A percentile compares a stretch with the other conserved stretches of the same genome.
These are phyloP conservation scores for Sporobolomyces pararoseus DNA, from an alignment of 768 basidiomycete species.

Conservation along the genomic window DNA sequence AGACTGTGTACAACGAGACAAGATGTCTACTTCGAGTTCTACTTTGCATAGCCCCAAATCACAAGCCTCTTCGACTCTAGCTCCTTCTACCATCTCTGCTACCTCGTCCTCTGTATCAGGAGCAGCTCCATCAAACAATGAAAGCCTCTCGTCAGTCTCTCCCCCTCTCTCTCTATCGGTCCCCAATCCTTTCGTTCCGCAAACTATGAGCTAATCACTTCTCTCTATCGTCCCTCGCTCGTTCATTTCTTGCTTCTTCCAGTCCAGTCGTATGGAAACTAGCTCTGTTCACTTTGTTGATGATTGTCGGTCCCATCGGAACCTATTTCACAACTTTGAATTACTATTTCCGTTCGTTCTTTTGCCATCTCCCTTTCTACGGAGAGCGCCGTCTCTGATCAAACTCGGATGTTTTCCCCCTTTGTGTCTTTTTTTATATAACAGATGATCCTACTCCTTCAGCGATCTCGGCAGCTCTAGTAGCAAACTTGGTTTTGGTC, in stretches of 20 bases:
- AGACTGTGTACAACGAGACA: too few species aligned
- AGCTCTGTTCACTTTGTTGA: slow-evolving; percentile 50
- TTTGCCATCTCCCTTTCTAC: not conserved
- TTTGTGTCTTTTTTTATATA: too few species aligned
- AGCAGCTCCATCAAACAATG: not conserved
- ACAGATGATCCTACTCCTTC: slow-evolving; percentile 47
- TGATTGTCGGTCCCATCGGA: slow-evolving; percentile 51
- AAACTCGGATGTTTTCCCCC: too few species aligned
- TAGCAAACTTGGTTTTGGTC: slow-evolving; percentile 51
- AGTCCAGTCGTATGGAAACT: slow-evolving; percentile 49
- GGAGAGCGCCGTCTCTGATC: too few species aligned
- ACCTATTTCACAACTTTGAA: slow-evolving; percentile 49
- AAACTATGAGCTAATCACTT: too few species aligned
- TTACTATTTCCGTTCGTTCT: slow-evolving; percentile 46
- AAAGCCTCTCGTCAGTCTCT: slow-evolving; percentile 15
- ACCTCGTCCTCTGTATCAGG: not conserved
- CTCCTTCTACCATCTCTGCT: not conserved
- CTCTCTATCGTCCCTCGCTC: not conserved
- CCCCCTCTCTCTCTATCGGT: too few species aligned
- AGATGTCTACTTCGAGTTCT: too few species aligned
- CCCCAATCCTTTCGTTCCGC: too few species aligned
- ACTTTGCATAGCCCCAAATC: too few species aligned
- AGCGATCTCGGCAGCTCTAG: slow-evolving; percentile 50
- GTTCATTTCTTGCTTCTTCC: not conserved
- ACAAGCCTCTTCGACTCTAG: not conserved